Percentiles rank a stretch among this genome's conserved stretches.
Conservation (phyloP, 768 basidiomycete species). For the Lentinula sp. region DNA sequence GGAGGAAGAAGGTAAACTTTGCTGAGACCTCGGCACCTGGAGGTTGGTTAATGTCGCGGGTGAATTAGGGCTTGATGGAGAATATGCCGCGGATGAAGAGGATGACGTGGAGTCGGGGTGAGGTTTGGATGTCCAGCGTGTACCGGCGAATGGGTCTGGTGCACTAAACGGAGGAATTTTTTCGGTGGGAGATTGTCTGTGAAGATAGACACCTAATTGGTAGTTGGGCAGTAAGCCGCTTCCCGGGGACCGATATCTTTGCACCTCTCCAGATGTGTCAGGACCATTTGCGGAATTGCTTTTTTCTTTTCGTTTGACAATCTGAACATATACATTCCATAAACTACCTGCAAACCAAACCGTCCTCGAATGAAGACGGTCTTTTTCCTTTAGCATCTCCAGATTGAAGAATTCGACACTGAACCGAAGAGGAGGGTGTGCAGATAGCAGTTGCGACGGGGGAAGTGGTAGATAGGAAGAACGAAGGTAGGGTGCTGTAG, state of each 20-base stretch:
- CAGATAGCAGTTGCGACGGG: conserved; percentile 38
- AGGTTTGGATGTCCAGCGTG: conserved; percentile 22
- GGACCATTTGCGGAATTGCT: conserved; percentile 12
- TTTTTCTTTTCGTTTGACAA: conserved; percentile 71
- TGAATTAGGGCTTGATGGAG: background rate
- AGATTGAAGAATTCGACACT: conserved; percentile 90
- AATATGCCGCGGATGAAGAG: background rate
- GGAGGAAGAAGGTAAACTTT: conserved; percentile 16
- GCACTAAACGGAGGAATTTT: conserved; percentile 69
- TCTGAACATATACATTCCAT: conserved; percentile 86
- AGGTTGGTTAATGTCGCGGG: conserved; percentile 24
- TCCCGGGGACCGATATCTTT: background rate
- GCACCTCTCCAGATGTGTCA: background rate
- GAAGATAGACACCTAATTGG: conserved; percentile 86
- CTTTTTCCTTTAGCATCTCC: conserved; percentile 77
- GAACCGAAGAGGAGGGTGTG: conserved; percentile 79
- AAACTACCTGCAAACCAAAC: conserved; percentile 87
- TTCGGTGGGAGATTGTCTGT: conserved; percentile 79
- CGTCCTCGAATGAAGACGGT: conserved; percentile 75
- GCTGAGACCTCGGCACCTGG: conserved; percentile 37
- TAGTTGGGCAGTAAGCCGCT: conserved; percentile 22
- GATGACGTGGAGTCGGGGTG: background rate
- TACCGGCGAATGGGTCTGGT: conserved; percentile 22
- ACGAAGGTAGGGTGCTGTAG: conserved; percentile 7
- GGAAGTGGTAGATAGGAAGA: background rate